phyloP scores from a whole-genome alignment of 108 stramenopile genomes.

The Pelagomonas calceolata region DNA sequence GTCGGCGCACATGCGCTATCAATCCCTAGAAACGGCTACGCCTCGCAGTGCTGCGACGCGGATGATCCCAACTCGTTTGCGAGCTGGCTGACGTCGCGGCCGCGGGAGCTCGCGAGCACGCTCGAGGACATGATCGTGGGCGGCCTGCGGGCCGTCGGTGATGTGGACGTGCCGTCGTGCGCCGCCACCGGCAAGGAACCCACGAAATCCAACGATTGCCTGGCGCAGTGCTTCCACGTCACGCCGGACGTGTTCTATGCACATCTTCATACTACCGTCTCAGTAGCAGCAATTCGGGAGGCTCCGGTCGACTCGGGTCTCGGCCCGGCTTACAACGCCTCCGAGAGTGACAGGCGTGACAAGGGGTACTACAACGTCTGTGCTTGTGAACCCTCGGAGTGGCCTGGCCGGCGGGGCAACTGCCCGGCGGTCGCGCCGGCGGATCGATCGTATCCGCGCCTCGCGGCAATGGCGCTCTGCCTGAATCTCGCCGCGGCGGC shows the following conservation, averaged over 20 bases:
- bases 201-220: background rate
- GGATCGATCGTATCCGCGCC: background rate
- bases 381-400: background rate
- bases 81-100: no score
- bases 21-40: background rate
- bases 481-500: background rate
- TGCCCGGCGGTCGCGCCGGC: background rate
- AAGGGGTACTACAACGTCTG: background rate
- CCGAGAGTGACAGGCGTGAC: background rate
- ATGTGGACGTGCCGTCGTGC: background rate
- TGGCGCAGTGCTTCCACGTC: background rate
- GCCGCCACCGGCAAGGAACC: background rate
- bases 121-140: background rate
- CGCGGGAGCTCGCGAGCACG: background rate
- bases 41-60: background rate
- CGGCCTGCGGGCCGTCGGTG: background rate
- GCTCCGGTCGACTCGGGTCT: background rate
- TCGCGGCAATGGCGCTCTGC: background rate
- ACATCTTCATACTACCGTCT: background rate
- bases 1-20: background rate
- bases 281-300: background rate
- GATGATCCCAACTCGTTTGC: background rate
- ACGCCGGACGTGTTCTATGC: background rate
- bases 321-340: background rate
- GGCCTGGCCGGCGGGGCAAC: background rate